Evolutionary conservation across 1,139 yeast genomes (phyloP), one percentile per base, ranked within the genome.

Genomic region (Scheffersomyces insectosa): DNA sequence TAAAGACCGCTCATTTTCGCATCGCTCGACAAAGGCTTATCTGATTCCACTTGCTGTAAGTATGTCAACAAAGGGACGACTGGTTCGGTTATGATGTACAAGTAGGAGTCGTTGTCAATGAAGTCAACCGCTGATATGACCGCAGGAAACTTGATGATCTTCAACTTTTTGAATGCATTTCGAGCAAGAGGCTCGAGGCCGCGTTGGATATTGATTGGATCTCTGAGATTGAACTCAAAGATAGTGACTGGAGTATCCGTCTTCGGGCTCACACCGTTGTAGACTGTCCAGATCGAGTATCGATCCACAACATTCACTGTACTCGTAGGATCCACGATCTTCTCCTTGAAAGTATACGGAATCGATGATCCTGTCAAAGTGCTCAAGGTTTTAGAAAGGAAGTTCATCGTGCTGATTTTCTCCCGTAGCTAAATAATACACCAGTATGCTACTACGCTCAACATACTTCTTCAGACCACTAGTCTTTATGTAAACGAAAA

Each of bases 21-120:
- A 72, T 72, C 58, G 61, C 77, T 43, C 32, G 66, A 49, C 36
- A 68, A 43, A 25, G 47, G 27, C 8, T 25, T 27, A 5, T 42
- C 38, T 8, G 20, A 15, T 16, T 50, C 50, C 8, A 46, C 50
- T 28, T 54, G 52, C 5, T 50, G 54, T 41, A 71, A 59, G 42
- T 71, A 67, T 13, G 62, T 59, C 28, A 64, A 56, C 42, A 89
- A 68, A 0, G 96, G 95, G n/a, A 59, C 56, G 1, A 86, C 89
- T 11, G 80, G 76, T 61, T 93, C 99, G 1, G 96, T 86, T 8
- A 90, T 75, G 25, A 91, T 74, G 53, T 85, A 84, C n/a, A 87
- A 65, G 37, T 63, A 65, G 16, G 74, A 68, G 38, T 84, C 88
- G 34, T 77, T 75, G 58, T 86, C 95, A 42, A 83, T 74, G 29